Evolutionary conservation across 1,284 basidiomycete genomes (phyloP).

Genomic region (Ceratobasidium sp.): DNA sequence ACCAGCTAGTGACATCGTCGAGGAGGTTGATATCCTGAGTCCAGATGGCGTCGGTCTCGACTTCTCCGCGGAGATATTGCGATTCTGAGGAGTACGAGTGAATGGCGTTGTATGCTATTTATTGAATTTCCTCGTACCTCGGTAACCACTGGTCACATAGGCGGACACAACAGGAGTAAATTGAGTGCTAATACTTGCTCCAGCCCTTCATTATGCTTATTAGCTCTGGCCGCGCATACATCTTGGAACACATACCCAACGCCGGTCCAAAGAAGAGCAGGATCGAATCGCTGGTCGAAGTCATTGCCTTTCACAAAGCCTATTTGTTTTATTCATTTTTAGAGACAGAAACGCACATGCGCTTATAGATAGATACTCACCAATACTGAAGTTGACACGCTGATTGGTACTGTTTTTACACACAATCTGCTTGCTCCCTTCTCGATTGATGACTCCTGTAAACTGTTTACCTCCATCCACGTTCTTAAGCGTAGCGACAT

Average conservation of each 20-base stretch:
- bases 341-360: not conserved
- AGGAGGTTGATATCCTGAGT: not conserved
- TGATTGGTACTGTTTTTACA: not conserved
- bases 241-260: not conserved
- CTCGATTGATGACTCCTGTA: not conserved
- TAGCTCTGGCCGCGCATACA: not conserved
- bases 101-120: no score
- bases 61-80: not conserved
- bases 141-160: not conserved
- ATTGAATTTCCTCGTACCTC: no score
- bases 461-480: not conserved
- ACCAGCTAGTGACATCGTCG: conserved; percentile 4
- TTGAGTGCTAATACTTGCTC: not conserved
- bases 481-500: not conserved
- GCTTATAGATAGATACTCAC: not conserved
- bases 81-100: no score
- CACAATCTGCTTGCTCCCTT: not conserved
- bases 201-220: not conserved
- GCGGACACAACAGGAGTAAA: not conserved
- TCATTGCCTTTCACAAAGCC: not conserved
- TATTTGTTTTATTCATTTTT: not conserved
- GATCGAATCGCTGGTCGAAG: not conserved
- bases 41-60: no score
- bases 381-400: conserved; percentile 11
- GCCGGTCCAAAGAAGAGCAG: not conserved